Conservation (phyloP, 371 early-diverging fungal species). For the Saksenaea oblongispora region DNA sequence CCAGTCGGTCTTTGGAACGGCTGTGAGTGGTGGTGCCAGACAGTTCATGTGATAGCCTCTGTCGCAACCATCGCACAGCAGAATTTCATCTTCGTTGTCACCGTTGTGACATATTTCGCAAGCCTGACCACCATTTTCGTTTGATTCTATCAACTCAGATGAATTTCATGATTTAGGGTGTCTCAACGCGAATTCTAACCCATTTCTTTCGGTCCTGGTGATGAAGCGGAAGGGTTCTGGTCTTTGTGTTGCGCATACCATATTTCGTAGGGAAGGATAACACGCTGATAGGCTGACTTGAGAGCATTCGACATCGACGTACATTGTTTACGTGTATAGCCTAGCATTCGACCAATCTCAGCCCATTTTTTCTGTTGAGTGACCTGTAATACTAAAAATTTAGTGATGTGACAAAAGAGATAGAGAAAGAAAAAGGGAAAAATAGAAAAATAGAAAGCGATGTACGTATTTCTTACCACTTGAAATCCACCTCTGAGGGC, state of each 20-base stretch:
- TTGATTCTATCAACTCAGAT: neutral
- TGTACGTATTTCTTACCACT: conserved; percentile 47
- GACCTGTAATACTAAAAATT: conserved; percentile 51
- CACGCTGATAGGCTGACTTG: conserved; percentile 75
- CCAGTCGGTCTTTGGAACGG: conserved; percentile 81
- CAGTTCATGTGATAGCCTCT: conserved; percentile 83
- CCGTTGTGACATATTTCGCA: conserved; percentile 65
- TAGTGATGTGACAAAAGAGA: neutral
- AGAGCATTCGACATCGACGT: conserved; percentile 86
- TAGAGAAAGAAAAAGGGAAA: neutral
- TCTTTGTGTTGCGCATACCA: conserved; percentile 61
- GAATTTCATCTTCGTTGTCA: conserved; percentile 64
- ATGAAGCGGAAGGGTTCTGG: neutral
- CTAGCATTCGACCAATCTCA: conserved; percentile 80
- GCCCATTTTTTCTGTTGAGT: conserved; percentile 88
- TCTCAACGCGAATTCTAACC: conserved; percentile 6
- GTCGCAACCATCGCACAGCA: conserved; percentile 90
- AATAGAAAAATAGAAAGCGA: conserved; percentile 2
- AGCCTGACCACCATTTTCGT: conserved; percentile 32
- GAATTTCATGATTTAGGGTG: neutral
- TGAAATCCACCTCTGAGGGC: conserved; percentile 77
- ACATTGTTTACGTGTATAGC: conserved; percentile 76
- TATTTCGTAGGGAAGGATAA: conserved; percentile 86
- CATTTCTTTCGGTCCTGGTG: conserved; percentile 15
- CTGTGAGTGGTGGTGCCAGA: conserved; percentile 67